Conservation (phyloP, 495 filamentous ascomycete genomes). For the Aspergillus panamensis region DNA sequence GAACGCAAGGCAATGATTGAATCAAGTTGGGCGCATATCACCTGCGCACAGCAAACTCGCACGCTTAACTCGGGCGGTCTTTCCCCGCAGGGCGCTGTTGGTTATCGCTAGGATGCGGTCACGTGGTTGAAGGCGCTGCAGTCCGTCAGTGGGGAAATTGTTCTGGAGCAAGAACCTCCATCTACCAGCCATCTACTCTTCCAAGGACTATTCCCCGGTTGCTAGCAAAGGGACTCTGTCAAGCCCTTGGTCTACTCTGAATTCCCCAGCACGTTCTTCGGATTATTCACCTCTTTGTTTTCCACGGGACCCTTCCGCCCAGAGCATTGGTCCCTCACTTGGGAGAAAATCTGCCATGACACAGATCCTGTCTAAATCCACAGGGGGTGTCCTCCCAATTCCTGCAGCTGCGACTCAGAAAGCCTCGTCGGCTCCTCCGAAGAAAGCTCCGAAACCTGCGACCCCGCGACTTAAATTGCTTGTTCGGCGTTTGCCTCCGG, state of each 20-base stretch:
- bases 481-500: constrained; percentile 81
- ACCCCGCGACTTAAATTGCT: constrained; percentile 74
- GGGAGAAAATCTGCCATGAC: constrained; percentile 25
- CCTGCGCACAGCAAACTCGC: background rate
- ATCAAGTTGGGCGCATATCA: constrained; percentile 1
- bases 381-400: constrained; percentile 58
- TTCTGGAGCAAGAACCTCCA: background rate
- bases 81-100: constrained; percentile 16
- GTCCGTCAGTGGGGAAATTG: constrained; percentile 14
- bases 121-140: constrained; percentile 10
- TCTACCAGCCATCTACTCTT: background rate
- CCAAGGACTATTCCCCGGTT: background rate
- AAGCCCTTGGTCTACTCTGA: background rate
- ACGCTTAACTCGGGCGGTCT: background rate
- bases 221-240: background rate
- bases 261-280: background rate
- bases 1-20: background rate
- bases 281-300: background rate
- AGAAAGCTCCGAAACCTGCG: constrained; percentile 52
- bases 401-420: constrained; percentile 57
- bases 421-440: constrained; percentile 43
- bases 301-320: background rate
- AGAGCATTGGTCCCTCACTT: background rate
- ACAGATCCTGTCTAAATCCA: constrained; percentile 40
- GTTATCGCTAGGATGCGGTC: constrained; percentile 9